Conservation (phyloP, 768 basidiomycete genomes). For the Rhizopogon vesiculosus region DNA sequence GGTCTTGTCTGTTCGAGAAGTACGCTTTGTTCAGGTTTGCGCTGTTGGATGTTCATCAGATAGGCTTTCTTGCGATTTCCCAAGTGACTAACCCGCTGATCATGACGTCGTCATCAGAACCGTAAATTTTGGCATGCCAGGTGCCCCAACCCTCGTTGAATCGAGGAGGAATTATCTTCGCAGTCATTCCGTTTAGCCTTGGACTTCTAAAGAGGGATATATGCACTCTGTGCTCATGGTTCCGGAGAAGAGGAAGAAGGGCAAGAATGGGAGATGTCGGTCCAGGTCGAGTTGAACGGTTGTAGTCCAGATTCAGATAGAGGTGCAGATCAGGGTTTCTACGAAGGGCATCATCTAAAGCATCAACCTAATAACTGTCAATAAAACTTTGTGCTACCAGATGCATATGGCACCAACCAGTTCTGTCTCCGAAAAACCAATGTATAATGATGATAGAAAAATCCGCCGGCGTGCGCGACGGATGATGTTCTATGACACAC, state of each 20-base stretch:
- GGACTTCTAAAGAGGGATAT: slow-evolving; percentile 88
- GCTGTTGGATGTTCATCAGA: slow-evolving; percentile 34
- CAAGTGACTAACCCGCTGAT: slow-evolving; percentile 76
- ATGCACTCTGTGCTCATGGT: slow-evolving; percentile 68
- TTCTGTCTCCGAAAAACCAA: slow-evolving; percentile 73
- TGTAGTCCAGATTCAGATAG: slow-evolving; percentile 74
- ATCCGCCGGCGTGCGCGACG: slow-evolving; percentile 71
- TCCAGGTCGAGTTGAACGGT: slow-evolving; percentile 74
- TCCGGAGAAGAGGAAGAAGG: slow-evolving; percentile 68
- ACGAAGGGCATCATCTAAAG: slow-evolving; percentile 56
- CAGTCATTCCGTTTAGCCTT: slow-evolving; percentile 68
- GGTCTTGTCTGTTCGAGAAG: slow-evolving; percentile 93
- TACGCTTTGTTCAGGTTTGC: slow-evolving; percentile 93
- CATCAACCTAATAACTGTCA: slow-evolving; percentile 52
- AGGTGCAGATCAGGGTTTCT: slow-evolving; percentile 59
- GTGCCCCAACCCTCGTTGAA: slow-evolving; percentile 99
- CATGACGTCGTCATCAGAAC: slow-evolving; percentile 87
- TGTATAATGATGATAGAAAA: slow-evolving; percentile 87
- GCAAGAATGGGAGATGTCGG: slow-evolving; percentile 60
- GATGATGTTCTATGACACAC: slow-evolving; percentile 61
- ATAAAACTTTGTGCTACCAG: background rate
- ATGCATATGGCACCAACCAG: slow-evolving; percentile 50
- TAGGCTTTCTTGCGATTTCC: slow-evolving; percentile 1
- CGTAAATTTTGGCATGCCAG: slow-evolving; percentile 97
- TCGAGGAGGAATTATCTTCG: slow-evolving; percentile 78